Conservation (phyloP, 305 asterid species). For the Coffea humblotiana region DNA sequence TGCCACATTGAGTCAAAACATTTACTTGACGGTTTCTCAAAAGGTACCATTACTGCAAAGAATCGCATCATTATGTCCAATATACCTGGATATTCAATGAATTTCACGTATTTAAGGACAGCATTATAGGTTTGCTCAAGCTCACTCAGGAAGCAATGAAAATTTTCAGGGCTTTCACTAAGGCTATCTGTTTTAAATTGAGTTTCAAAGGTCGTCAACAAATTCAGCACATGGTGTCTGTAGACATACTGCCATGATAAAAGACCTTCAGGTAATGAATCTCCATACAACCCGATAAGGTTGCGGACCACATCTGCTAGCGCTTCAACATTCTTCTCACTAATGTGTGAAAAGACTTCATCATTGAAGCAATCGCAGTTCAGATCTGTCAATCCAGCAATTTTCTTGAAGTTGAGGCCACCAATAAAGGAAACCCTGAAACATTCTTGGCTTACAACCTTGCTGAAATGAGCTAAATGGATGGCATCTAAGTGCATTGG, state of each 20-base stretch:
- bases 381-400: constrained; percentile 69
- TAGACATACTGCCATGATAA: constrained; percentile 68
- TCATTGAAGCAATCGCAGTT: constrained; percentile 61
- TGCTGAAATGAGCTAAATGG: constrained; percentile 51
- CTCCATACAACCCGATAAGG: constrained; percentile 54
- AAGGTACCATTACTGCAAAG: constrained; percentile 53
- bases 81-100: constrained; percentile 51
- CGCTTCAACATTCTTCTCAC: constrained; percentile 69
- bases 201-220: constrained; percentile 60
- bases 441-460: constrained; percentile 72
- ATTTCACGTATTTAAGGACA: constrained; percentile 51
- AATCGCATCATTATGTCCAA: constrained; percentile 53
- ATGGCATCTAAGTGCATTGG: constrained; percentile 30
- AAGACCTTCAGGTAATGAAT: constrained; percentile 56
- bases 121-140: constrained; percentile 56
- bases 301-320: constrained; percentile 80
- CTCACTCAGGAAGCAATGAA: constrained; percentile 52
- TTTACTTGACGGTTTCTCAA: constrained; percentile 38
- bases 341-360: constrained; percentile 73
- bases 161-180: constrained; percentile 50
- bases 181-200: constrained; percentile 46
- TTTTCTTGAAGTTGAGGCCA: constrained; percentile 73
- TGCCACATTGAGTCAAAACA: constrained; percentile 54
- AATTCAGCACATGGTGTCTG: constrained; percentile 48
- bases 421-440: constrained; percentile 61